phyloP scores from a whole-genome alignment of 164 flowering plant species.

The Hamamelis virginiana region DNA sequence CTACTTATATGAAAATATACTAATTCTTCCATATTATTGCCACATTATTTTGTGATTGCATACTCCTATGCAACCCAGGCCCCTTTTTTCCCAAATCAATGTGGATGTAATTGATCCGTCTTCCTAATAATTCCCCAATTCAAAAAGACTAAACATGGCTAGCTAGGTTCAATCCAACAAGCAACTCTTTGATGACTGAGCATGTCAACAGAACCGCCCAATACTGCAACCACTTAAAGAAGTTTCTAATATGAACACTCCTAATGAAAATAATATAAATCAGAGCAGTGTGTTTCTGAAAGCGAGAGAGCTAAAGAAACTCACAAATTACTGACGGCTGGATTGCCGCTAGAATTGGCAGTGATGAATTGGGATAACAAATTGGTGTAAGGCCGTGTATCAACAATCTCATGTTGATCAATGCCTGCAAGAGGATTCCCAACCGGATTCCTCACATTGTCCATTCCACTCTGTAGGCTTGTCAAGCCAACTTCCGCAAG shows the following conservation, averaged over 20 bases:
- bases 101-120: too few relatives aligned
- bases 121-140: too few relatives aligned
- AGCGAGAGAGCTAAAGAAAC: conserved; percentile 14
- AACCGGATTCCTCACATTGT: conserved; percentile 93
- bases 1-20: too few relatives aligned
- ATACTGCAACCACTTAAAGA: not conserved
- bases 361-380: conserved; percentile 76
- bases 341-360: conserved; percentile 74
- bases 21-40: too few relatives aligned
- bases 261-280: not conserved
- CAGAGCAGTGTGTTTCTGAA: not conserved
- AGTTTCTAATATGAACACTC: not conserved
- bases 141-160: too few relatives aligned
- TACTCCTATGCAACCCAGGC: too few relatives aligned
- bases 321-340: conserved; percentile 73
- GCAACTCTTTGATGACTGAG: too few relatives aligned
- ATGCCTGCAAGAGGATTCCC: conserved; percentile 96
- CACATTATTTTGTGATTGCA: too few relatives aligned
- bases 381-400: conserved; percentile 80
- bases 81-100: too few relatives aligned
- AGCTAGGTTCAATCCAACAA: too few relatives aligned
- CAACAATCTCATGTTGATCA: conserved; percentile 82
- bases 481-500: conserved; percentile 76
- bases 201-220: too few relatives aligned
- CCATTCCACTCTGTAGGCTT: conserved; percentile 98